Conservation (phyloP, 2,329 filamentous ascomycete genomes). For the Fusarium sp. region DNA sequence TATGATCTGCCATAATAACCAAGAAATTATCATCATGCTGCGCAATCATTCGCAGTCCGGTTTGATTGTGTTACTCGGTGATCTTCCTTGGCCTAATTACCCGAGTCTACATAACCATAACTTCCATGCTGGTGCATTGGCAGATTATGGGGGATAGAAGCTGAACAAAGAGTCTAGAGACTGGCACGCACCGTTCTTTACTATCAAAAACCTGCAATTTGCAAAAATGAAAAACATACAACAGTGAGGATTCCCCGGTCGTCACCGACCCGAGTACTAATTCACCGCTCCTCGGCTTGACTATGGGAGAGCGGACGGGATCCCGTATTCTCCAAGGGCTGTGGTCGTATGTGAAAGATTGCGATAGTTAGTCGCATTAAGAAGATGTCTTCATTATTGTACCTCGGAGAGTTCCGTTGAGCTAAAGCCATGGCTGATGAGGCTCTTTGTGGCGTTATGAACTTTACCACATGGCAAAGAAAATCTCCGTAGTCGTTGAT, state of each 20-base stretch:
- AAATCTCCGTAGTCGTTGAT: not conserved
- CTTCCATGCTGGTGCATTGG: no score
- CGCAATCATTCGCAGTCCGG: no score
- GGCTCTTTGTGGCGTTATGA: slow-evolving; percentile 15
- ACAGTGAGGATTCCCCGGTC: slow-evolving; percentile 24
- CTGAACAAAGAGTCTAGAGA: no score
- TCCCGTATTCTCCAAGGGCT: slow-evolving; percentile 26
- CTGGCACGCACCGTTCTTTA: no score
- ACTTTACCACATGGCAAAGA: not conserved
- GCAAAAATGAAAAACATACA: slow-evolving; percentile 10
- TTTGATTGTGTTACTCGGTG: no score
- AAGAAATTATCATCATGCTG: no score
- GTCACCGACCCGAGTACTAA: slow-evolving; percentile 24
- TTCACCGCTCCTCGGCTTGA: slow-evolving; percentile 22
- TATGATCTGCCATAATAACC: no score
- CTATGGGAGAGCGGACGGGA: slow-evolving; percentile 29
- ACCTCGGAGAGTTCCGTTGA: not conserved
- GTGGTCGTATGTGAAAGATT: slow-evolving; percentile 19
- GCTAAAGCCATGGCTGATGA: not conserved
- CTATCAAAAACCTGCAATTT: no score
- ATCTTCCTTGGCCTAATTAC: no score
- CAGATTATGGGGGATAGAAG: no score
- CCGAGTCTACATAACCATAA: no score
- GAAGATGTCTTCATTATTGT: rapidly evolving
- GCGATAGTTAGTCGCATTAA: not conserved